Base-by-base conservation (phyloP, 768 basidiomycete species). In the Infundibulicybe gibba region DNA sequence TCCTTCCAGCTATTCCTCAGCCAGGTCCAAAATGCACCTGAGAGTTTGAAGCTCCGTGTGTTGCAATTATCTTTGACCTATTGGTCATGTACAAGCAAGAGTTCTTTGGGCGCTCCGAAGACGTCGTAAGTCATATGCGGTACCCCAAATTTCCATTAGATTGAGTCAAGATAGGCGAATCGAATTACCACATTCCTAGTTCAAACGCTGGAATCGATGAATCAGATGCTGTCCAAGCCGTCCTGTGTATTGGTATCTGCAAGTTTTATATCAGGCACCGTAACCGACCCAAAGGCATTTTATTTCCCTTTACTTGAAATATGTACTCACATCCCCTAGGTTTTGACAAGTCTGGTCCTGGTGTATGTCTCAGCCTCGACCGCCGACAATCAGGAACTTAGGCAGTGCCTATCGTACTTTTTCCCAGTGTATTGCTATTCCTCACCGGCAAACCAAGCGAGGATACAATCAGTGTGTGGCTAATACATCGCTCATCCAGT, bases 351-450 rank as follows among this genome's bases (percentile, higher is more conserved):
- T 48, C 62, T 79, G 10, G 61, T 74, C 2, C 48, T 77, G 15
- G 75, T 84, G 15, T 99, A 94, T 62, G 79, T 97, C 46, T 90
- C 91, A 0, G 90, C 93, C 1, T 81, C 86, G 39, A 97, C 94
- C 0, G 76, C 71, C 9, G 79, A 84, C 19, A 97, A 97, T 59
- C 85, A 88, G 53, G 81, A 90, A 52, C 72, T 97, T 14, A 77
- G 92, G 38, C 95, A 98, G 64, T 97, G 93, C 59, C 71, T 99
- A 12, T 84, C 91, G 5, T 97, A 97, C 63, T 97, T 98, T 75
- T 88, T 99, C 70, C 92, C 93, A 0, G 85, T 93, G 0, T 97
- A 90, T 61, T 90, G 91, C 60, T 97, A 90, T 63, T 91, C 94
- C 0, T 85, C 90, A 0, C 64, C 83, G 5, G 64, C 60, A 14